phyloP scores from a whole-genome alignment of 169 alveolate genomes.

The Cryptosporidium sp. region DNA sequence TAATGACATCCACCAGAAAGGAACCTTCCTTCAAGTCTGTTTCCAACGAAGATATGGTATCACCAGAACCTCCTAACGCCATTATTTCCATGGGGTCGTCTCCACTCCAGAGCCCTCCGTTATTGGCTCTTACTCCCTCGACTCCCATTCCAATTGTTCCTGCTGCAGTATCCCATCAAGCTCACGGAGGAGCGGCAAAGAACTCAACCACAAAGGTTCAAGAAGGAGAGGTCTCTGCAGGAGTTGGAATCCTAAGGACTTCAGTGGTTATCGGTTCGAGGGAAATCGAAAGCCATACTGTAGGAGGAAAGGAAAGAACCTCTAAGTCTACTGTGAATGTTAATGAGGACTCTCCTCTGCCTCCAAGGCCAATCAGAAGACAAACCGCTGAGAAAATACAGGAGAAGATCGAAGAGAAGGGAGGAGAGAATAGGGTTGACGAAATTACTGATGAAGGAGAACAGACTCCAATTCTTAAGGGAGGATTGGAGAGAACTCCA shows the following conservation, averaged over 20 bases:
- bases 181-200: neutral
- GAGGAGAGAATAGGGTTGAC: neutral
- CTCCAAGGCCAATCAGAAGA: slow-evolving; percentile 70
- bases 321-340: neutral
- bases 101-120: slow-evolving; percentile 64
- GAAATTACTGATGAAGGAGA: slow-evolving; percentile 10
- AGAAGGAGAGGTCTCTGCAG: neutral
- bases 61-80: slow-evolving; percentile 9
- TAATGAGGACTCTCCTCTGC: slow-evolving; percentile 67
- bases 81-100: slow-evolving; percentile 26
- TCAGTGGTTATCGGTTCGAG: neutral
- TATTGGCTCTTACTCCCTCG: slow-evolving; percentile 52
- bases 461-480: slow-evolving; percentile 38
- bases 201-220: neutral
- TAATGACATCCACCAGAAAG: neutral
- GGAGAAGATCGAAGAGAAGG: neutral
- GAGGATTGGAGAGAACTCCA: slow-evolving; percentile 32
- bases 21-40: neutral
- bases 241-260: neutral
- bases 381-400: slow-evolving; percentile 15
- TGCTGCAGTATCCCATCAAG: neutral
- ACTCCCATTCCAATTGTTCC: slow-evolving; percentile 60
- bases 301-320: neutral
- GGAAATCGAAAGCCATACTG: neutral
- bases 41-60: neutral